Percentiles rank a stretch among this genome's conserved stretches.
Conservation (phyloP, 202 grass and related monocot species). For the Schoenoplectus triqueter region DNA sequence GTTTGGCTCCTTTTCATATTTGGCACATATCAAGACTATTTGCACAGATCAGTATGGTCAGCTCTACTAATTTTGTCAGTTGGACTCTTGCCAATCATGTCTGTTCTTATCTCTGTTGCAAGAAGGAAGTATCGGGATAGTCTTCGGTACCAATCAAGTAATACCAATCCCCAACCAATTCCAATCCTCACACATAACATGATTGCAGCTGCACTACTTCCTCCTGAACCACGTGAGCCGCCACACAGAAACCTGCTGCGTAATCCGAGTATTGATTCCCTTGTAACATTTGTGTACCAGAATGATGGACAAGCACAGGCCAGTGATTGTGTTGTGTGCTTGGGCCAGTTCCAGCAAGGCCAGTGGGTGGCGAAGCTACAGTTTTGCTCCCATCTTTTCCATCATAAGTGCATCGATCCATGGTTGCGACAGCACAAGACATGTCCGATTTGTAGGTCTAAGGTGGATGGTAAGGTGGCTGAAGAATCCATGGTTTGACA, state of each 20-base stretch:
- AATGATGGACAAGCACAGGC: background rate
- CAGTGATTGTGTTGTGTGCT: slow-evolving; percentile 9
- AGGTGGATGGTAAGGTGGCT: background rate
- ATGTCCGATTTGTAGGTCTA: slow-evolving; percentile 45
- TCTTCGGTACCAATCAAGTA: background rate
- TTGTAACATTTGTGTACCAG: background rate
- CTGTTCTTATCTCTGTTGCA: background rate
- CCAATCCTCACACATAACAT: slow-evolving; percentile 14
- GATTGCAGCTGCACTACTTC: background rate
- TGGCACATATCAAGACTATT: background rate
- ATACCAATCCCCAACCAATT: background rate
- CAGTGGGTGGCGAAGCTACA: background rate
- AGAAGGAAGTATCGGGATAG: slow-evolving; percentile 6
- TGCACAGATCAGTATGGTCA: background rate
- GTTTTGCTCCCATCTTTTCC: slow-evolving; percentile 3
- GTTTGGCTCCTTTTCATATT: slow-evolving; percentile 21
- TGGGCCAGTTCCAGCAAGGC: slow-evolving; percentile 10
- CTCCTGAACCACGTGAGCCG: slow-evolving; percentile 2
- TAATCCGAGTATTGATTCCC: background rate
- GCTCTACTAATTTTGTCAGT: background rate
- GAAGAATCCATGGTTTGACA: background rate
- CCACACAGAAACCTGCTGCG: background rate
- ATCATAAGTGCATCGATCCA: slow-evolving; percentile 33
- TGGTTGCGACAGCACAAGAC: slow-evolving; percentile 40
- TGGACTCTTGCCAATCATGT: background rate